Conservation (phyloP, 129 eudicot genomes). For the Tanacetum coccineum region DNA sequence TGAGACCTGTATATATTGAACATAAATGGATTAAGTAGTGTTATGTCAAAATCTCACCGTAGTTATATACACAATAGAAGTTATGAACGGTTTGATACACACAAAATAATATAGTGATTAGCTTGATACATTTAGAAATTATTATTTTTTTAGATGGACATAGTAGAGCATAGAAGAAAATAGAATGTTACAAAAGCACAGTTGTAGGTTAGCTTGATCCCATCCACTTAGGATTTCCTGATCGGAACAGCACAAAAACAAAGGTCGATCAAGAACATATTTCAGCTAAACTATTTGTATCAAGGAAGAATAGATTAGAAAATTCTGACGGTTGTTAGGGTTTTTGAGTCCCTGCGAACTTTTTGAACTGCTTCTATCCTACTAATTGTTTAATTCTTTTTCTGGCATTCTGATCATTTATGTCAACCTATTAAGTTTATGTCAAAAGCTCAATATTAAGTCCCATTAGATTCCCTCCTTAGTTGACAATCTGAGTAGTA, state of each 20-base stretch:
- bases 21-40: too few relatives aligned
- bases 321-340: not conserved
- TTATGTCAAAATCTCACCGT: too few relatives aligned
- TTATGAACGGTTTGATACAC: too few relatives aligned
- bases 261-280: slow-evolving; percentile 28
- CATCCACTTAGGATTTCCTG: slow-evolving; percentile 19
- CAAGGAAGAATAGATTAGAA: not conserved
- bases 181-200: slow-evolving; percentile 43
- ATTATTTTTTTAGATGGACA: too few relatives aligned
- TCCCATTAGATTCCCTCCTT: not conserved
- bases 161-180: slow-evolving; percentile 64
- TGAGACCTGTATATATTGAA: too few relatives aligned
- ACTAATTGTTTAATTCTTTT: not conserved
- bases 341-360: not conserved
- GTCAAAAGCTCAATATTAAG: slow-evolving; percentile 10
- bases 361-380: slow-evolving; percentile 6
- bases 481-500: too few relatives aligned
- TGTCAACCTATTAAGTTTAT: slow-evolving; percentile 21
- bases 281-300: too few relatives aligned
- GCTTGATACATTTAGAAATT: not conserved
- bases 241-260: slow-evolving; percentile 39
- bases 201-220: not conserved
- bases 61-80: too few relatives aligned
- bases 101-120: too few relatives aligned
- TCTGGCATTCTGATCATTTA: slow-evolving; percentile 7